Percentiles rank a stretch among this genome's conserved stretches.
Conservation (phyloP, 2,329 filamentous ascomycete species). For the Aspergillus neoniger region DNA sequence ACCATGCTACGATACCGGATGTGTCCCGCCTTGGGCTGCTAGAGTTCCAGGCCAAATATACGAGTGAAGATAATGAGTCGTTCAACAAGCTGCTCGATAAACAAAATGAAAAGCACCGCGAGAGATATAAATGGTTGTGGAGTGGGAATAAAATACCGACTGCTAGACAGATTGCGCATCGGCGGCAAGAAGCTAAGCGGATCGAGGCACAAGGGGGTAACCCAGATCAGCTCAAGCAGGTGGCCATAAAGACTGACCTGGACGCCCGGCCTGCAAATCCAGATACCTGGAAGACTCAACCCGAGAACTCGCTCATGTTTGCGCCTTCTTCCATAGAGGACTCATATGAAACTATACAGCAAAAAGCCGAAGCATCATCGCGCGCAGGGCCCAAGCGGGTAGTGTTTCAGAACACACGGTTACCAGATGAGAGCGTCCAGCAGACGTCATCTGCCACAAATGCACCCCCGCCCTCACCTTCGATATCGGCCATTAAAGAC, state of each 20-base stretch:
- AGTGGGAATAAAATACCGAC: slow-evolving; percentile 77
- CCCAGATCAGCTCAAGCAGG: slow-evolving; percentile 56
- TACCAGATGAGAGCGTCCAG: slow-evolving; percentile 54
- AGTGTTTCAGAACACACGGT: slow-evolving; percentile 79
- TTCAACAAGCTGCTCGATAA: slow-evolving; percentile 91
- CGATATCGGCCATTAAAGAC: slow-evolving; percentile 78
- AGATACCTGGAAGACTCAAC: slow-evolving; percentile 71
- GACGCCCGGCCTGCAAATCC: slow-evolving; percentile 76
- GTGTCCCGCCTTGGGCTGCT: slow-evolving; percentile 74
- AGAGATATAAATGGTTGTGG: slow-evolving; percentile 90
- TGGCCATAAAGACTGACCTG: slow-evolving; percentile 62
- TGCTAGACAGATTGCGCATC: slow-evolving; percentile 61
- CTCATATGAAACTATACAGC: slow-evolving; percentile 60
- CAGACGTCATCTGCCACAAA: slow-evolving; percentile 33
- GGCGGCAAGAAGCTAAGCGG: slow-evolving; percentile 64
- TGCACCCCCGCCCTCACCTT: slow-evolving; percentile 71
- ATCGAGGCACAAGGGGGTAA: slow-evolving; percentile 65
- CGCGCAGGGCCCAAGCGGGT: slow-evolving; percentile 75
- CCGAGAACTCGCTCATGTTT: slow-evolving; percentile 90
- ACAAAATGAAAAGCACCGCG: slow-evolving; percentile 79
- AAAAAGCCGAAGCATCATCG: slow-evolving; percentile 69
- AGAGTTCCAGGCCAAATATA: slow-evolving; percentile 89
- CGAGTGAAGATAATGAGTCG: slow-evolving; percentile 95
- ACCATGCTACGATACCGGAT: slow-evolving; percentile 58
- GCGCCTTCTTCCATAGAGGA: slow-evolving; percentile 54